phyloP scores from a whole-genome alignment of 805 yeast genomes.

The Lipomyces anomalus region DNA sequence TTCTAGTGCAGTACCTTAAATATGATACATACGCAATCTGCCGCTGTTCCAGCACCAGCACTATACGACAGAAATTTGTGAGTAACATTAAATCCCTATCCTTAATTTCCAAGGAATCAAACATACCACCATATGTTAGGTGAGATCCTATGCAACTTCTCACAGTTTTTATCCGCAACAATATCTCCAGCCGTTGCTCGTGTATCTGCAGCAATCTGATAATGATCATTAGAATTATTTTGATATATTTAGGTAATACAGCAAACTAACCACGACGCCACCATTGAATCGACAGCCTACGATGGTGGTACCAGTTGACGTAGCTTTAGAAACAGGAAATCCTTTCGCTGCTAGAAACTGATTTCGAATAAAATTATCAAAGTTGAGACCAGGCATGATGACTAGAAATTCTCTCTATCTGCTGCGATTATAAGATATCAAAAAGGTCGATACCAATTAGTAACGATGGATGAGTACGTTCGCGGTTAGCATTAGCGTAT shows the following conservation, averaged over 20 bases:
- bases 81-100: background rate
- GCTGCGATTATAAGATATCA: too few relatives aligned
- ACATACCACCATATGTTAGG: slow-evolving; percentile 66
- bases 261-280: slow-evolving; percentile 62
- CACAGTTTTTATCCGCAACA: slow-evolving; percentile 98
- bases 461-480: background rate
- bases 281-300: slow-evolving; percentile 91
- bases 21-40: slow-evolving; percentile 58
- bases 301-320: slow-evolving; percentile 98
- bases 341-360: slow-evolving; percentile 66
- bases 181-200: slow-evolving; percentile 95
- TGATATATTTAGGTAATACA: background rate
- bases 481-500: background rate
- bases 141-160: slow-evolving; percentile 78
- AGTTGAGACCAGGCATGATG: slow-evolving; percentile 58
- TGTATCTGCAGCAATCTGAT: slow-evolving; percentile 88
- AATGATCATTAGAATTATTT: background rate
- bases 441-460: too few relatives aligned
- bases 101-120: background rate
- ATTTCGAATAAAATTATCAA: slow-evolving; percentile 92
- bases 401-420: too few relatives aligned
- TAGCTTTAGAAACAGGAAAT: slow-evolving; percentile 73
- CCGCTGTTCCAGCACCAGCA: slow-evolving; percentile 99
- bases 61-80: slow-evolving; percentile 32
- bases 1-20: background rate